Conservation (phyloP, 768 basidiomycete species). For the Ramaria sp. region DNA sequence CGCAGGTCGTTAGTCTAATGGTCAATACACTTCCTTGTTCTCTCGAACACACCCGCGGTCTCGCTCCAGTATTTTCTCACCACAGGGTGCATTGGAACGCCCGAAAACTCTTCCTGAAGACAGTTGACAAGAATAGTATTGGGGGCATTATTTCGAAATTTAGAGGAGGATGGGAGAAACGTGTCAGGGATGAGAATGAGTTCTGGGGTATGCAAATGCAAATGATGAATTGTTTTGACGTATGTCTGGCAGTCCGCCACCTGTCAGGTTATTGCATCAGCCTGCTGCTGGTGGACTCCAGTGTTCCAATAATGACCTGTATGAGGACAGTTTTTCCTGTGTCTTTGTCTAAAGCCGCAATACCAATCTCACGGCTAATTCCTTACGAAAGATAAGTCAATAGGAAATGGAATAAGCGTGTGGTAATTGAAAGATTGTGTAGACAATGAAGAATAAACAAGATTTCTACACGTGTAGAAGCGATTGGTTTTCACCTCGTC, state of each 20-base stretch:
- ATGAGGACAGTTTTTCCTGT: conserved; percentile 67
- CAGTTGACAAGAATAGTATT: conserved; percentile 36
- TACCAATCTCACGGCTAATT: conserved; percentile 73
- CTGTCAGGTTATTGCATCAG: conserved; percentile 25
- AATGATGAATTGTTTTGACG: conserved; percentile 78
- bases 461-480: not conserved
- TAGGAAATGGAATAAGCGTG: not conserved
- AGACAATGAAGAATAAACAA: not conserved
- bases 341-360: conserved; percentile 75
- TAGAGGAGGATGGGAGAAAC: conserved; percentile 41
- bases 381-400: conserved; percentile 18
- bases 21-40: not conserved
- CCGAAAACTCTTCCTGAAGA: conserved; percentile 65
- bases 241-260: conserved; percentile 82
- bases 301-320: conserved; percentile 39
- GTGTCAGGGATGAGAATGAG: conserved; percentile 77
- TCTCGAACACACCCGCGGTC: conserved; percentile 5
- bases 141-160: conserved; percentile 36
- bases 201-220: conserved; percentile 64
- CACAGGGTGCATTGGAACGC: conserved; percentile 55
- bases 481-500: conserved; percentile 29
- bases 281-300: not conserved
- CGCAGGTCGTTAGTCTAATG: not conserved
- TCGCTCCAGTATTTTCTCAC: conserved; percentile 77
- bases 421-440: not conserved